phyloP scores from a whole-genome alignment of 2,329 filamentous ascomycete genomes.

The Coleophoma cylindrospora region DNA sequence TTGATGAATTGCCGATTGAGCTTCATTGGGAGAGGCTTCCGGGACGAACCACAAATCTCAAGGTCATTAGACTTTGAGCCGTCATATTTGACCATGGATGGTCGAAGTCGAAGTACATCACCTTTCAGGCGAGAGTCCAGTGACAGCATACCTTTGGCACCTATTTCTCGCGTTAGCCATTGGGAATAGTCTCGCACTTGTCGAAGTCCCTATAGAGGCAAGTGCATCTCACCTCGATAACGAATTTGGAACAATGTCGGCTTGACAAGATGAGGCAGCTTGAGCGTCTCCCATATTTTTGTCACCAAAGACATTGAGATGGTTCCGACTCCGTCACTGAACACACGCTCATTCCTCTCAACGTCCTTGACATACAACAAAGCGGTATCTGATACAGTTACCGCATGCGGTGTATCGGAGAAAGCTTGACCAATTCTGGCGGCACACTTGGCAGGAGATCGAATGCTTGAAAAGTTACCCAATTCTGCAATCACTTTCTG shows the following conservation, averaged over 20 bases:
- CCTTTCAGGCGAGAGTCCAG: constrained; percentile 58
- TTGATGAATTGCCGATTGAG: constrained; percentile 82
- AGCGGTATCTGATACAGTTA: constrained; percentile 37
- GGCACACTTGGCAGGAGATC: constrained; percentile 50
- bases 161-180: constrained; percentile 21
- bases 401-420: constrained; percentile 65
- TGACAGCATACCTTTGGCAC: constrained; percentile 74
- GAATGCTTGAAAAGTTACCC: constrained; percentile 45
- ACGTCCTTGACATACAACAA: constrained; percentile 44
- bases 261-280: constrained; percentile 34
- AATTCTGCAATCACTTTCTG: constrained; percentile 36
- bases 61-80: constrained; percentile 49
- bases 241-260: constrained; percentile 73
- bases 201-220: not conserved
- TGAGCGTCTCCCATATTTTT: constrained; percentile 53
- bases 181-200: not conserved
- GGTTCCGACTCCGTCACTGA: constrained; percentile 77
- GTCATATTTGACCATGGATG: constrained; percentile 77
- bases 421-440: constrained; percentile 63
- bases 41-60: constrained; percentile 68
- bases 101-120: constrained; percentile 54
- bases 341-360: constrained; percentile 49
- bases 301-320: constrained; percentile 57
- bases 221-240: constrained; percentile 44
- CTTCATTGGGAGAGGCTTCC: constrained; percentile 61